Evolutionary conservation across 352 stramenopile genomes (phyloP).

Genomic region (Pythium dissimile): DNA sequence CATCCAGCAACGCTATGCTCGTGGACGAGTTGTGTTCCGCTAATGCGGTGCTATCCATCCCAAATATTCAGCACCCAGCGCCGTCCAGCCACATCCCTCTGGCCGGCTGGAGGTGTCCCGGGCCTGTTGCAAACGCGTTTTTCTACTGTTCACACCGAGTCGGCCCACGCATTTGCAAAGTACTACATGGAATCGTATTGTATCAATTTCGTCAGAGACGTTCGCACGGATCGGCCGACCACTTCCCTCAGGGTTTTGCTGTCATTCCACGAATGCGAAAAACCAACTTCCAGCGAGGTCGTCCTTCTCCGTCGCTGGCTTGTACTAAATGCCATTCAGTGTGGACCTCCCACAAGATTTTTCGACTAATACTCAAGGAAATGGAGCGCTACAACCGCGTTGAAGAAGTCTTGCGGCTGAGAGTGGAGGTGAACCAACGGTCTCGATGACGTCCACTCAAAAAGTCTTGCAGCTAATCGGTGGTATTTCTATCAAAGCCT

Average conservation of each 20-base stretch:
- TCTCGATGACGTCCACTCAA: not conserved
- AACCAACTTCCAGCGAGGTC: slow-evolving; percentile 51
- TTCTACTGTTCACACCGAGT: slow-evolving; percentile 44
- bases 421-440: slow-evolving; percentile 44
- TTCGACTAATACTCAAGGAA: slow-evolving; percentile 65
- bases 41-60: not conserved
- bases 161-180: slow-evolving; percentile 63
- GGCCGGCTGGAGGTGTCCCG: slow-evolving; percentile 56
- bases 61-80: not conserved
- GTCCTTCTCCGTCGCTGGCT: slow-evolving; percentile 38
- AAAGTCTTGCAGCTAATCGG: too few relatives aligned
- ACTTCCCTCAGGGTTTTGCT: slow-evolving; percentile 53
- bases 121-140: slow-evolving; percentile 51
- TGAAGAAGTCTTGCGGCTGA: slow-evolving; percentile 51
- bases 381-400: slow-evolving; percentile 62
- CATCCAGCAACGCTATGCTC: not conserved
- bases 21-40: not conserved
- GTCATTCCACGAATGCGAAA: slow-evolving; percentile 67
- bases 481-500: slow-evolving; percentile 28
- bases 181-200: slow-evolving; percentile 62
- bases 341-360: slow-evolving; percentile 64
- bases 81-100: slow-evolving; percentile 26
- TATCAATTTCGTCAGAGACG: slow-evolving; percentile 59
- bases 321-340: slow-evolving; percentile 53
- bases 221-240: slow-evolving; percentile 64